These are phyloP conservation scores for Mytilinidion resinicola DNA, from an alignment of 495 filamentous ascomycete genomes.

Conservation along the genomic window DNA sequence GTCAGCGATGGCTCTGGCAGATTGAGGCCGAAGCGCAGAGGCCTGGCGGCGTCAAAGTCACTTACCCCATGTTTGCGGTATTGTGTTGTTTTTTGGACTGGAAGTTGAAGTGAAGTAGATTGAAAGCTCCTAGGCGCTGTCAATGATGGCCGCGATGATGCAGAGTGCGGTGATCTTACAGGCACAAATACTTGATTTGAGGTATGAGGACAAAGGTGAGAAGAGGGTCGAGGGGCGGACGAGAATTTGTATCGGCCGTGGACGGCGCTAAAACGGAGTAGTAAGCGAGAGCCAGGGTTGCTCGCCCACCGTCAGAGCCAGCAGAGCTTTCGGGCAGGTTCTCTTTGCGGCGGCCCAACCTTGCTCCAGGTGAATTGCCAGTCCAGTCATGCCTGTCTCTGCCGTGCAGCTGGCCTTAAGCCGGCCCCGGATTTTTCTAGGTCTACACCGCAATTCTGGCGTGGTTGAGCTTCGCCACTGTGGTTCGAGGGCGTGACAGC, in stretches of 20 bases:
- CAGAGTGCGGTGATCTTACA: background rate
- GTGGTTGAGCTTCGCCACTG: background rate
- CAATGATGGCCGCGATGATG: background rate
- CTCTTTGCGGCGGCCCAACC: slow-evolving; percentile 1
- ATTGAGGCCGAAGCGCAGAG: background rate
- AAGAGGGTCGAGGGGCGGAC: slow-evolving; percentile 1
- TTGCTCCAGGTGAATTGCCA: background rate
- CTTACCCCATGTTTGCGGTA: slow-evolving; percentile 35
- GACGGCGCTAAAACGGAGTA: slow-evolving; percentile 3
- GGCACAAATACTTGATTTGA: slow-evolving; percentile 8
- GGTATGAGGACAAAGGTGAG: slow-evolving; percentile 3
- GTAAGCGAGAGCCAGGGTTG: background rate
- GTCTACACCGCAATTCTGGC: background rate
- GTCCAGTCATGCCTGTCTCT: background rate
- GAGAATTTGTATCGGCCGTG: slow-evolving; percentile 3
- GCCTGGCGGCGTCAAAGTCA: slow-evolving; percentile 3
- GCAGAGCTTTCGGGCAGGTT: slow-evolving; percentile 1
- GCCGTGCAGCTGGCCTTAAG: background rate
- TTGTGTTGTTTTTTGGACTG: slow-evolving; percentile 2
- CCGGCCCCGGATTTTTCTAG: background rate
- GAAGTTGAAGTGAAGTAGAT: slow-evolving; percentile 20
- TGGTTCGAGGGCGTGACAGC: background rate
- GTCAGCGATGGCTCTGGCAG: slow-evolving; percentile 17
- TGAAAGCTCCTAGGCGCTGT: slow-evolving; percentile 3
- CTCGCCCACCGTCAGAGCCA: background rate